A percentile compares a stretch with the other conserved stretches of the same genome.
phyloP scores from a whole-genome alignment of 139 green algal genomes.

The Chlorella sp. region DNA sequence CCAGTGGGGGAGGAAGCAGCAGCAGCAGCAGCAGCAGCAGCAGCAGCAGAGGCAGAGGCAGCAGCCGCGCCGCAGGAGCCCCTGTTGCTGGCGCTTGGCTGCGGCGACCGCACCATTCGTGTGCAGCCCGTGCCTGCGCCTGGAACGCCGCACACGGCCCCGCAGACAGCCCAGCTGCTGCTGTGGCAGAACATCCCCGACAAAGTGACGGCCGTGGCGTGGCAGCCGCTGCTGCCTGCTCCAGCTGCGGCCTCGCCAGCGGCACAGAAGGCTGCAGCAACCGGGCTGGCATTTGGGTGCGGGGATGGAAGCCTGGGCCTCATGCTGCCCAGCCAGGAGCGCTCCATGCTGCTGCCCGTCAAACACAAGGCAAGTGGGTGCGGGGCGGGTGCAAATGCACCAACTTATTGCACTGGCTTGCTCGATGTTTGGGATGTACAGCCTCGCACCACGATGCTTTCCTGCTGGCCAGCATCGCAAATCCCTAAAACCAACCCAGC shows the following conservation, averaged over 20 bases:
- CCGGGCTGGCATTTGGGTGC: constrained; percentile 42
- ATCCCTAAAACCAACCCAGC: background rate
- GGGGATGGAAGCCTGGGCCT: constrained; percentile 41
- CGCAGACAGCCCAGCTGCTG: constrained; percentile 25
- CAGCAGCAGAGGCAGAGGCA: no score
- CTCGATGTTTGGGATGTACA: background rate
- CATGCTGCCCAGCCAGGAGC: constrained; percentile 9
- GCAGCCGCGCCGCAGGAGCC: no score
- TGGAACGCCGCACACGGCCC: background rate
- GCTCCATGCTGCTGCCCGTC: constrained; percentile 19
- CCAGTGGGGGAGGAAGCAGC: background rate
- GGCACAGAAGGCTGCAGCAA: background rate
- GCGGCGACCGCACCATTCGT: constrained; percentile 38
- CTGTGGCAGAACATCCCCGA: constrained; percentile 38
- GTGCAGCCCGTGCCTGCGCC: constrained; percentile 14
- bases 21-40: background rate
- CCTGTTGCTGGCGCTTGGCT: constrained; percentile 32
- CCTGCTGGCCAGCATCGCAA: background rate
- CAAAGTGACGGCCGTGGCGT: constrained; percentile 33
- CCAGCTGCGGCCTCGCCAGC: no score
- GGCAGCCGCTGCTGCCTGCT: constrained; percentile 28
- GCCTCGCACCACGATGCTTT: no score
- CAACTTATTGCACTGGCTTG: background rate
- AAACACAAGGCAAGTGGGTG: constrained; percentile 22
- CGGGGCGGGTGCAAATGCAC: background rate